Conservation (phyloP, 306 rosid species). For the Albizia julibrissin region DNA sequence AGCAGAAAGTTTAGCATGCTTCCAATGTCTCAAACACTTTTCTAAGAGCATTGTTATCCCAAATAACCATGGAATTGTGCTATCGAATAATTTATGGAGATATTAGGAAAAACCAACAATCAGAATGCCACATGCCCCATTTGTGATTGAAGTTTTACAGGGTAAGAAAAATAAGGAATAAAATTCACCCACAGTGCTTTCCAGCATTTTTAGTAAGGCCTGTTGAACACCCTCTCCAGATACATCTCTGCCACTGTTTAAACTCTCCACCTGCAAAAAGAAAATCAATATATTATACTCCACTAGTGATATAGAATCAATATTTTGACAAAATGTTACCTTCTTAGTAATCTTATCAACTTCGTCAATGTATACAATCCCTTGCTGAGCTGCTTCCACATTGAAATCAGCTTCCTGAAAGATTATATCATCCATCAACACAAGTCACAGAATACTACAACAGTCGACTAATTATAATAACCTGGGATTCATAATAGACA, state of each 20-base stretch:
- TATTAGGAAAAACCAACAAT: neutral
- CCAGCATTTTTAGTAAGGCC: slow-evolving; percentile 77
- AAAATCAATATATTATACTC: slow-evolving; percentile 10
- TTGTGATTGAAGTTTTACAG: neutral
- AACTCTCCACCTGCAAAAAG: slow-evolving; percentile 55
- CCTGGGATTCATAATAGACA: neutral
- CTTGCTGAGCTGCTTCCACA: slow-evolving; percentile 72
- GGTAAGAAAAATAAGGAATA: neutral
- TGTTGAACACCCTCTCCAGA: slow-evolving; percentile 87
- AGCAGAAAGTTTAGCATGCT: neutral
- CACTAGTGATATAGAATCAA: neutral
- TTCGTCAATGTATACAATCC: slow-evolving; percentile 75
- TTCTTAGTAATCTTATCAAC: slow-evolving; percentile 75
- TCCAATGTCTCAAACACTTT: neutral
- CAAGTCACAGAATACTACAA: slow-evolving; percentile 6
- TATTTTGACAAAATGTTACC: slow-evolving; percentile 33
- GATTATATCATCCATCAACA: neutral
- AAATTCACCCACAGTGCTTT: slow-evolving; percentile 65
- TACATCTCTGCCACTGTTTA: slow-evolving; percentile 72
- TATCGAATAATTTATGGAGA: neutral
- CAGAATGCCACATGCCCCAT: neutral
- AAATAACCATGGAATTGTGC: neutral
- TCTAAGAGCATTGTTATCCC: neutral
- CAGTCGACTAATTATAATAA: neutral
- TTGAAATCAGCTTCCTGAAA: slow-evolving; percentile 72